These are phyloP conservation scores for Akanthomyces lecanii DNA, from an alignment of 2,329 filamentous ascomycete species.

Conservation along the genomic window DNA sequence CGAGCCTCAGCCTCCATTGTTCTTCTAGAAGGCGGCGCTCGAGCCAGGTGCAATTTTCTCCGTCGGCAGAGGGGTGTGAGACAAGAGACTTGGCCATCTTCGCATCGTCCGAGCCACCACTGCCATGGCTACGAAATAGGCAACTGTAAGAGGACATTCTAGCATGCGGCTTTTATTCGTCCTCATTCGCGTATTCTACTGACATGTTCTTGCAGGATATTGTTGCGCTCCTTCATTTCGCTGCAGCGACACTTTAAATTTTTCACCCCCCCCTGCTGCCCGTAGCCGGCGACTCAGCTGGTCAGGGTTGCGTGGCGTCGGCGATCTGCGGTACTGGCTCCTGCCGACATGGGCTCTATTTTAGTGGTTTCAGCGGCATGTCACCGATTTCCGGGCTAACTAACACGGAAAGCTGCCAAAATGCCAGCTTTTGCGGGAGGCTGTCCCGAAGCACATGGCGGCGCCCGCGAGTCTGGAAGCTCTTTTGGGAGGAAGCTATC, in stretches of 20 bases:
- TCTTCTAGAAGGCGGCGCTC: slow-evolving; percentile 15
- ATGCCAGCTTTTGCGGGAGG: neutral
- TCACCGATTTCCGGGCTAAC: neutral
- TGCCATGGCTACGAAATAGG: neutral
- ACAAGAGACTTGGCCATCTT: neutral
- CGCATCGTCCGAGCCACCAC: neutral
- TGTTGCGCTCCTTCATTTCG: neutral
- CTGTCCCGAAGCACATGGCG: slow-evolving; percentile 1
- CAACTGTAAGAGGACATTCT: neutral
- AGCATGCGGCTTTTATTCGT: neutral
- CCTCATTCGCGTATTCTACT: neutral
- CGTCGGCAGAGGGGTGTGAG: neutral
- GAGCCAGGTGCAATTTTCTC: slow-evolving; percentile 6
- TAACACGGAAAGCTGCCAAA: neutral
- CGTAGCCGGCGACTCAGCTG: slow-evolving; percentile 13
- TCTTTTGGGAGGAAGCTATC: neutral
- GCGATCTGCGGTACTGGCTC: slow-evolving; percentile 13
- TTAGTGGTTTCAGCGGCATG: slow-evolving; percentile 7
- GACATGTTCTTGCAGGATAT: neutral
- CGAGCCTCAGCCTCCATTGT: slow-evolving; percentile 7
- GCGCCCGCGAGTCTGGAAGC: neutral
- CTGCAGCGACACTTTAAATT: neutral
- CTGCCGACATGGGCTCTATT: slow-evolving; percentile 1
- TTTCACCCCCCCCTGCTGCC: neutral
- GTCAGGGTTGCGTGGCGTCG: slow-evolving; percentile 18